phyloP scores from a whole-genome alignment of 140 eudicot genomes.

The Cichorium intybus region DNA sequence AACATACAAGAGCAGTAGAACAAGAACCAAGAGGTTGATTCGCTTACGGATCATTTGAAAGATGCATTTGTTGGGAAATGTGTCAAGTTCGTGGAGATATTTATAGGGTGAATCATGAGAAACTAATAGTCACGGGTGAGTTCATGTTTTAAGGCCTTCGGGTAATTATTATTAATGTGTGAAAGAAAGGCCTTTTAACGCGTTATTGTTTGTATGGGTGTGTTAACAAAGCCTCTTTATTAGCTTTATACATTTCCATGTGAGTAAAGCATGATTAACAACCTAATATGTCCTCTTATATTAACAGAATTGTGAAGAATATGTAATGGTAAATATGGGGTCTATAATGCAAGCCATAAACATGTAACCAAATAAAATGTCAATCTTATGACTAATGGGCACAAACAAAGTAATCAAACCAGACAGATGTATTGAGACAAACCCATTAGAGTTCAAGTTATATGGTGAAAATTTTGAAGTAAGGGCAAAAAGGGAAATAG shows the following conservation, averaged over 20 bases:
- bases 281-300: constrained; percentile 17
- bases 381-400: background rate
- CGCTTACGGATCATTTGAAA: constrained; percentile 27
- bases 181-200: constrained; percentile 14
- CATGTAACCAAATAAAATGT: constrained; percentile 4
- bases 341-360: constrained; percentile 15
- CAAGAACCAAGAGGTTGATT: constrained; percentile 26
- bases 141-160: constrained; percentile 34
- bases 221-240: constrained; percentile 8
- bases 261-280: constrained; percentile 36
- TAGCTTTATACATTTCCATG: constrained; percentile 20
- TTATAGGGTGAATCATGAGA: constrained; percentile 17
- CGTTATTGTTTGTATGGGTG: constrained; percentile 13
- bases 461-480: background rate
- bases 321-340: background rate
- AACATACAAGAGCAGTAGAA: constrained; percentile 16
- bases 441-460: constrained; percentile 20
- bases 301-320: constrained; percentile 11
- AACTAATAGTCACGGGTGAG: constrained; percentile 16
- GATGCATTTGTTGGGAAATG: constrained; percentile 18
- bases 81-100: constrained; percentile 14
- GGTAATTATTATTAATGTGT: constrained; percentile 22
- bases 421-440: background rate
- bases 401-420: constrained; percentile 3
- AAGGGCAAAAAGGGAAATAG: constrained; percentile 9